Evolutionary conservation across 331 rosid genomes (phyloP).

Genomic region (Cucumis variabilis): DNA sequence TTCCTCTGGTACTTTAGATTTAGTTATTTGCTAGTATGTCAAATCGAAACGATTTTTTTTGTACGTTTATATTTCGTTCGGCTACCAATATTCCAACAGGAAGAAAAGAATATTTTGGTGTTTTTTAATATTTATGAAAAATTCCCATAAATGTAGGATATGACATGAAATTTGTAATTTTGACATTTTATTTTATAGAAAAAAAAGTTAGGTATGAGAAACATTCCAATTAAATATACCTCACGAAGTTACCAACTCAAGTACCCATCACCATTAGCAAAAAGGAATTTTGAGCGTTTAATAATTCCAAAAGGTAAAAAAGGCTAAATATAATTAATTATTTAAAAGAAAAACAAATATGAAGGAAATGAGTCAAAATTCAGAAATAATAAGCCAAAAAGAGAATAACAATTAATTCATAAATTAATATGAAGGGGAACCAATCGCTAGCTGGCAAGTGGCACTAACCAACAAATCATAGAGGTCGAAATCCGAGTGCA

Average conservation of each 20-base stretch:
- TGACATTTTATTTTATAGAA: neutral
- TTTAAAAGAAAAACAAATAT: neutral
- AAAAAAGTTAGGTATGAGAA: neutral
- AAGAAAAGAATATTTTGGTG: too few relatives aligned
- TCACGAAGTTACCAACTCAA: neutral
- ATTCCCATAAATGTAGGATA: too few relatives aligned
- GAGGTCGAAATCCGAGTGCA: neutral
- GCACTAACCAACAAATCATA: neutral
- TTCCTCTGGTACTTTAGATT: too few relatives aligned
- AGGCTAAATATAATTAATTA: neutral
- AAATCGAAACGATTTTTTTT: too few relatives aligned
- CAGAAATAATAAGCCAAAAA: neutral
- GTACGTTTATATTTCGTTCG: too few relatives aligned
- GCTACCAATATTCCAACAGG: too few relatives aligned
- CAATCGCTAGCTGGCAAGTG: neutral
- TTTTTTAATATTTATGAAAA: too few relatives aligned
- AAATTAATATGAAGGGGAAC: neutral
- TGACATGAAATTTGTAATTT: too few relatives aligned
- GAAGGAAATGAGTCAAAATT: neutral
- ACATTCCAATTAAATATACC: neutral
- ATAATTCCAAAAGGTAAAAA: neutral
- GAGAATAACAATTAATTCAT: neutral
- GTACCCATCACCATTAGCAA: neutral
- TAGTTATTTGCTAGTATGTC: too few relatives aligned
- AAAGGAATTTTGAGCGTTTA: neutral